Percentiles rank a stretch among this genome's conserved stretches.
Evolutionary conservation across 306 rosid species (phyloP).

Genomic region (Cicer judaicum): DNA sequence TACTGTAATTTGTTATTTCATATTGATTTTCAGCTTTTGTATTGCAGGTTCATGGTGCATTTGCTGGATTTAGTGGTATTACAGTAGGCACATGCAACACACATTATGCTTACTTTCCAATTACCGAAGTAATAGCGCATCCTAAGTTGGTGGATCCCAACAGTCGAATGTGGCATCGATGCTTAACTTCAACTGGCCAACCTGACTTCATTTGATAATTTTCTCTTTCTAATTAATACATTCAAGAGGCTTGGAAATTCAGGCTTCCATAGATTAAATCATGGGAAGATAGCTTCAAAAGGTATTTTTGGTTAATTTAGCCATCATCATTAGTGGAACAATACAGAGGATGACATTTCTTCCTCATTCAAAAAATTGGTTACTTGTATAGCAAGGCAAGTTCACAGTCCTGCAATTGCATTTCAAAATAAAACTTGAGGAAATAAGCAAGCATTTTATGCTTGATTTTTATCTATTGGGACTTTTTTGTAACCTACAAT

Average conservation of each 20-base stretch:
- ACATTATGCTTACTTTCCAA: constrained; percentile 94
- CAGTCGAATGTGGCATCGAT: constrained; percentile 99
- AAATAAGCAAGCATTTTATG: constrained; percentile 43
- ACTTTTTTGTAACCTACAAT: constrained; percentile 46
- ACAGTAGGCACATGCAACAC: constrained; percentile 94
- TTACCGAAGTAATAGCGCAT: constrained; percentile 86
- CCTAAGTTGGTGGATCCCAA: constrained; percentile 78
- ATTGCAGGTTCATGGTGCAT: constrained; percentile 94
- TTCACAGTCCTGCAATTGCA: constrained; percentile 35
- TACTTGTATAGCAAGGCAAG: constrained; percentile 49
- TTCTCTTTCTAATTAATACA: constrained; percentile 14
- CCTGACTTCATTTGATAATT: constrained; percentile 73
- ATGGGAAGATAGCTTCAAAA: constrained; percentile 49
- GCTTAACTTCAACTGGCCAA: constrained; percentile 96
- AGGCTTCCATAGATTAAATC: constrained; percentile 47
- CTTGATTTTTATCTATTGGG: constrained; percentile 36
- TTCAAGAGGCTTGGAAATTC: constrained; percentile 49
- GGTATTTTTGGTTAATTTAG: constrained; percentile 40
- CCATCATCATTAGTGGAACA: constrained; percentile 42
- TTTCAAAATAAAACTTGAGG: constrained; percentile 39
- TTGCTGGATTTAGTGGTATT: constrained; percentile 94
- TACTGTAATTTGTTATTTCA: constrained; percentile 7
- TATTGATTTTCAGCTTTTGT: constrained; percentile 34
- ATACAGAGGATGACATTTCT: constrained; percentile 47
- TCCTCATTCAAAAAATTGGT: constrained; percentile 32